Conservation (phyloP, 2,329 filamentous ascomycete species). For the Ampelomyces quisqualis region DNA sequence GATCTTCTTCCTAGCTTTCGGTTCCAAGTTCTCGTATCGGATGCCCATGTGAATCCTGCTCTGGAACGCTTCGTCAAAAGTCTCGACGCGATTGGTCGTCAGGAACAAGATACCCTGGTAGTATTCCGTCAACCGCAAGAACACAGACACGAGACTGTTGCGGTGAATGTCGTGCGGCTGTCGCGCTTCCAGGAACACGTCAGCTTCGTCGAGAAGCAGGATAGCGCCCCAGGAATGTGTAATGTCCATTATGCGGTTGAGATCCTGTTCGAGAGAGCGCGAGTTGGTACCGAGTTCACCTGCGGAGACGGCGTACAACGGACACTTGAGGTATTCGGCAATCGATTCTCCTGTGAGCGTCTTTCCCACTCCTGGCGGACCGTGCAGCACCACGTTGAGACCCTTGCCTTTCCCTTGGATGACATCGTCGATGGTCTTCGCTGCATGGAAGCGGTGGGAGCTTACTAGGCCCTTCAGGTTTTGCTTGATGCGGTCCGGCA, state of each 20-base stretch:
- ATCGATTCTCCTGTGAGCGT: conserved; percentile 86
- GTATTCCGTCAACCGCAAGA: conserved; percentile 83
- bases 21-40: conserved; percentile 72
- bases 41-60: conserved; percentile 83
- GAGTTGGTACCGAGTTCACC: conserved; percentile 78
- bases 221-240: conserved; percentile 86
- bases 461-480: conserved; percentile 78
- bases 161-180: conserved; percentile 81
- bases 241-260: conserved; percentile 83
- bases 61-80: conserved; percentile 89
- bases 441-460: conserved; percentile 78
- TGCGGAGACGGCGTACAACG: conserved; percentile 79
- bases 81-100: conserved; percentile 84
- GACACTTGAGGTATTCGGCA: conserved; percentile 76
- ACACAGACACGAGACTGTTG: conserved; percentile 83
- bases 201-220: conserved; percentile 75
- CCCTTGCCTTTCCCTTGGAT: conserved; percentile 78
- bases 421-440: conserved; percentile 76
- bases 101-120: conserved; percentile 90
- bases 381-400: conserved; percentile 75
- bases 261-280: conserved; percentile 68
- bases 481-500: conserved; percentile 63
- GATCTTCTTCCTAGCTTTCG: conserved; percentile 72
- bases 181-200: conserved; percentile 67
- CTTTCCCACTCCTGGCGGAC: conserved; percentile 81